phyloP scores from a whole-genome alignment of 306 rosid species.

The Medicago ruthenica region DNA sequence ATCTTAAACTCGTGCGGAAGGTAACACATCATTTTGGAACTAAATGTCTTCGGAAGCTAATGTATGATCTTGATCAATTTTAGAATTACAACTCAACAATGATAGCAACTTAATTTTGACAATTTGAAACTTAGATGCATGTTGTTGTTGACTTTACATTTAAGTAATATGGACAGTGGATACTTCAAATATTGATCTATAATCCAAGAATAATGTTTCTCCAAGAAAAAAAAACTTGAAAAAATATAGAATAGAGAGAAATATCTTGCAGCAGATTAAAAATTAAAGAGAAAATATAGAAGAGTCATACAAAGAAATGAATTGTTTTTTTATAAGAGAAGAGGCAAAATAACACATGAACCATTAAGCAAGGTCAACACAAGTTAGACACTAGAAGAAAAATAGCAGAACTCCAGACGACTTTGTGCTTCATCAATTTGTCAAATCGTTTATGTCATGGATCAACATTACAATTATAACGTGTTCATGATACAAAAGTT shows the following conservation, averaged over 20 bases:
- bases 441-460: neutral
- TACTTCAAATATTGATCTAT: neutral
- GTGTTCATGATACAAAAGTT: conserved; percentile 23
- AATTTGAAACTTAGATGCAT: neutral
- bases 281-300: conserved; percentile 1
- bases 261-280: conserved; percentile 26
- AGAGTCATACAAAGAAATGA: conserved; percentile 5
- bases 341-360: neutral
- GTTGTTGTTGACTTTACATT: neutral
- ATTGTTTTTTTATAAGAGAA: conserved; percentile 3
- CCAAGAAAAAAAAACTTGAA: conserved; percentile 29
- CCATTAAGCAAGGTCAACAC: conserved; percentile 1
- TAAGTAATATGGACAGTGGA: conserved; percentile 9
- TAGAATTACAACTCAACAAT: conserved; percentile 12
- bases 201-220: conserved; percentile 22
- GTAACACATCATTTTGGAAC: neutral
- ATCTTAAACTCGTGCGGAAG: conserved; percentile 1
- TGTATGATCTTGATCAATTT: conserved; percentile 22
- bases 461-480: neutral
- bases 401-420: neutral
- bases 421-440: conserved; percentile 4
- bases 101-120: conserved; percentile 10
- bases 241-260: neutral
- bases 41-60: conserved; percentile 23
- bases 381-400: conserved; percentile 28